Evolutionary conservation across 352 stramenopile species (phyloP).

Genomic region (Phytophthora constricta): DNA sequence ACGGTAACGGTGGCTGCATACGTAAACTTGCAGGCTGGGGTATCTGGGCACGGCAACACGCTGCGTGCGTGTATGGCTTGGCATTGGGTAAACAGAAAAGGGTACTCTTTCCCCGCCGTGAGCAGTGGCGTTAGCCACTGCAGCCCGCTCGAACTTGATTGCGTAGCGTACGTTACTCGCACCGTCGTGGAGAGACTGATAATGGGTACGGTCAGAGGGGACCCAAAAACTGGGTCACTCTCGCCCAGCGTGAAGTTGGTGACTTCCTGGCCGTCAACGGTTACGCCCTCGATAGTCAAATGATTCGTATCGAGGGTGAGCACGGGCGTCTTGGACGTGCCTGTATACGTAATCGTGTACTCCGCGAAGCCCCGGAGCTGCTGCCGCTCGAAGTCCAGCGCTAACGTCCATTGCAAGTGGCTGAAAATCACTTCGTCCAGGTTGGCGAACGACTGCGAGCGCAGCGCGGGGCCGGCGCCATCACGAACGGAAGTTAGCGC

Average conservation of each 20-base stretch:
- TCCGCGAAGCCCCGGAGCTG: slow-evolving; percentile 79
- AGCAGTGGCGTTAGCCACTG: slow-evolving; percentile 93
- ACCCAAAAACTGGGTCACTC: slow-evolving; percentile 65
- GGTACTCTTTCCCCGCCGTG: slow-evolving; percentile 92
- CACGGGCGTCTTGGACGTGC: slow-evolving; percentile 24
- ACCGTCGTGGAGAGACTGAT: slow-evolving; percentile 53
- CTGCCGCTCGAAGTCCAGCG: slow-evolving; percentile 84
- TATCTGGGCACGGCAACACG: slow-evolving; percentile 96
- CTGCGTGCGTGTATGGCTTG: slow-evolving; percentile 95
- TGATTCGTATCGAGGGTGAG: slow-evolving; percentile 88
- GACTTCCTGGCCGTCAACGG: slow-evolving; percentile 51
- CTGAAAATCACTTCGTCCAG: slow-evolving; percentile 75
- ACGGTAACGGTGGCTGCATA: slow-evolving; percentile 93
- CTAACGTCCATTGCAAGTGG: slow-evolving; percentile 85
- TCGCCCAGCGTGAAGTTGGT: slow-evolving; percentile 55
- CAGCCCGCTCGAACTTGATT: slow-evolving; percentile 61
- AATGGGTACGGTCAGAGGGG: slow-evolving; percentile 60
- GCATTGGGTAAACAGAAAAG: slow-evolving; percentile 95
- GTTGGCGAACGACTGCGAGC: slow-evolving; percentile 87
- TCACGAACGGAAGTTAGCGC: neutral
- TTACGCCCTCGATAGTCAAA: slow-evolving; percentile 67
- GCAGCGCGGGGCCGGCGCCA: slow-evolving; percentile 22
- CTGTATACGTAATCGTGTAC: slow-evolving; percentile 72
- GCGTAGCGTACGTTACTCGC: slow-evolving; percentile 79
- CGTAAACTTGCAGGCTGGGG: slow-evolving; percentile 93